Evolutionary conservation across 179 eudicot species (phyloP), one percentile per base, ranked within the genome.

Genomic region (Silene noctiflora): DNA sequence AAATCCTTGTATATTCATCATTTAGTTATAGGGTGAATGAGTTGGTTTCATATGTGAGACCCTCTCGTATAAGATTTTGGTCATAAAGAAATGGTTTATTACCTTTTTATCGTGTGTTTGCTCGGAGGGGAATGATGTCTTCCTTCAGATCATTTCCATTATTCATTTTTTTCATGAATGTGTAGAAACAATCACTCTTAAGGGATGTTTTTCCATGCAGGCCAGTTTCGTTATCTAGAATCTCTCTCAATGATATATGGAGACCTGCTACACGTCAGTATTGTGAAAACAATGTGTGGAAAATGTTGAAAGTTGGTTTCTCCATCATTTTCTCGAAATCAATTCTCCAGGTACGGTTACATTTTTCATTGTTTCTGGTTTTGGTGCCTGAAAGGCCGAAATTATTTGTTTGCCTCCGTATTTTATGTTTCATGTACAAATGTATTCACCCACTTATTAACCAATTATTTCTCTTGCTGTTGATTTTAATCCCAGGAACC

Each of bases 231-330:
- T 80, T 94, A 79, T 84, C 97, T 63, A 92, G 97, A 85, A 86
- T 92, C 75, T 84, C 98, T 77, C 93, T 94, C 67, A 78, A 85
- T 83, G 98, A 94, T 85, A 85, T 94, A 74, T 94, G 97, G 97
- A 85, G 86, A 82, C 97, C 98, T 78, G 98, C 98, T 73, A 84
- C 91, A 72, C 87, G 85, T 77, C 87, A 88, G 83, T 72, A 64
- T 59, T 90, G 96, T 74, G 91, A 85, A 72, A 94, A 91, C 78
- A 84, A 89, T 84, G 72, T 86, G 51, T 89, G 92, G 91, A 91
- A 78, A 78, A 92, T 88, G 91, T 80, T 94, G 85, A 88, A 77
- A 80, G 85, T 87, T 76, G 88, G 91, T 24, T 68, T 91, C 79
- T 88, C 94, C 48, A 86, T 92, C 73, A 86, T 92, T 84, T 83